These are phyloP conservation scores for Solanum tarijense DNA, from an alignment of 257 asterid species.

Conservation along the genomic window DNA sequence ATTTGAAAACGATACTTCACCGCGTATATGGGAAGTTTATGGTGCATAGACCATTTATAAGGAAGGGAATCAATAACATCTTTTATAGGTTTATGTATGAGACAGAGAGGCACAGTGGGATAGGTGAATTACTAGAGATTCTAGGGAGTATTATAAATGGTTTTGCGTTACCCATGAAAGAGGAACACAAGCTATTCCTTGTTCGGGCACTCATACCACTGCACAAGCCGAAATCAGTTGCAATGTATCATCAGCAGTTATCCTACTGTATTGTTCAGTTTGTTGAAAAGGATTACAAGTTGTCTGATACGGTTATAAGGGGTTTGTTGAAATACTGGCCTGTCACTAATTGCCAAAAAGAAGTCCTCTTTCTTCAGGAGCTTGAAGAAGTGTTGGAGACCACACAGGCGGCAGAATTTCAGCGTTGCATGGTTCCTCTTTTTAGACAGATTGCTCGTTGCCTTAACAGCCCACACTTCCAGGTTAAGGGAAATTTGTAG, in stretches of 20 bases:
- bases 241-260: constrained; percentile 17
- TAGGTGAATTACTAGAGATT: constrained; percentile 18
- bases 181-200: constrained; percentile 24
- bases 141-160: constrained; percentile 24
- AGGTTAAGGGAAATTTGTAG: constrained; percentile 5
- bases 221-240: constrained; percentile 16
- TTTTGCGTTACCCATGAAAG: constrained; percentile 25
- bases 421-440: constrained; percentile 25
- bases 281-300: constrained; percentile 19
- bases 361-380: constrained; percentile 20
- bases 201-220: constrained; percentile 18
- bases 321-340: constrained; percentile 28
- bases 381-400: constrained; percentile 23
- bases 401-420: constrained; percentile 19
- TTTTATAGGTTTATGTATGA: constrained; percentile 20
- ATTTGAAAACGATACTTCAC: constrained; percentile 16
- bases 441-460: constrained; percentile 23
- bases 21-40: constrained; percentile 24
- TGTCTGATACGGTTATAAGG: constrained; percentile 16
- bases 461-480: constrained; percentile 25
- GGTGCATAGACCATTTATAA: constrained; percentile 23
- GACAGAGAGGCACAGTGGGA: constrained; percentile 22
- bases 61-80: constrained; percentile 14
- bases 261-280: constrained; percentile 15
- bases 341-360: constrained; percentile 19